These are phyloP conservation scores for Cryphonectria radicalis DNA, from an alignment of 2,329 filamentous ascomycete genomes.

Conservation along the genomic window DNA sequence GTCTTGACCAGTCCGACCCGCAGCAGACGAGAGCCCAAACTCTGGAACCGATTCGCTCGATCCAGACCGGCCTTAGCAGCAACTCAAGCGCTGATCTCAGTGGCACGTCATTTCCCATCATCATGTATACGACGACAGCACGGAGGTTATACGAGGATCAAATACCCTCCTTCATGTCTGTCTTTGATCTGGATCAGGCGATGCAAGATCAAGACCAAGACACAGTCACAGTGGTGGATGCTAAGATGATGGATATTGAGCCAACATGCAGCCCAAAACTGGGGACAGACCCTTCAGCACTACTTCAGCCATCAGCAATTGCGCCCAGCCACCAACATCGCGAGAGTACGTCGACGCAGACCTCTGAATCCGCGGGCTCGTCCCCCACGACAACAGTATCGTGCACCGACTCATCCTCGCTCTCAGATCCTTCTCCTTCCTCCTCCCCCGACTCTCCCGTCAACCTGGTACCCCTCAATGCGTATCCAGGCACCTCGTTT, in stretches of 20 bases:
- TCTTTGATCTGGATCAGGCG: conserved; percentile 66
- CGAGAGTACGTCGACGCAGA: conserved; percentile 77
- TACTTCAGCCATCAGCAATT: conserved; percentile 43
- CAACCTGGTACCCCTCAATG: conserved; percentile 71
- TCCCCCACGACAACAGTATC: conserved; percentile 94
- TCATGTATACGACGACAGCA: conserved; percentile 66
- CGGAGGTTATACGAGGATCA: conserved; percentile 69
- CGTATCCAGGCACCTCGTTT: conserved; percentile 67
- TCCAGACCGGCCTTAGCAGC: conserved; percentile 16
- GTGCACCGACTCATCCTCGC: conserved; percentile 86
- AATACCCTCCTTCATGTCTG: conserved; percentile 77
- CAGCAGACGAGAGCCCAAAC: conserved; percentile 5
- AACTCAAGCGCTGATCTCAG: conserved; percentile 16
- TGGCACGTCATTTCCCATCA: conserved; percentile 34
- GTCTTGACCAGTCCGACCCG: conserved; percentile 7
- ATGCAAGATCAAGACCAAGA: conserved; percentile 58
- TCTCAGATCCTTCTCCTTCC: conserved; percentile 88
- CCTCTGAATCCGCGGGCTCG: conserved; percentile 85
- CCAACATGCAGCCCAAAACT: conserved; percentile 43
- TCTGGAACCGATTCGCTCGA: conserved; percentile 14
- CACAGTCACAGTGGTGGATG: conserved; percentile 58
- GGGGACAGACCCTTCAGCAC: conserved; percentile 38
- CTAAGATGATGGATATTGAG: conserved; percentile 56
- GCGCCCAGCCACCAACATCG: conserved; percentile 69
- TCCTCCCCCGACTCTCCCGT: conserved; percentile 90